Evolutionary conservation across 140 eudicot species (phyloP).

Genomic region (Anethum foeniculum): DNA sequence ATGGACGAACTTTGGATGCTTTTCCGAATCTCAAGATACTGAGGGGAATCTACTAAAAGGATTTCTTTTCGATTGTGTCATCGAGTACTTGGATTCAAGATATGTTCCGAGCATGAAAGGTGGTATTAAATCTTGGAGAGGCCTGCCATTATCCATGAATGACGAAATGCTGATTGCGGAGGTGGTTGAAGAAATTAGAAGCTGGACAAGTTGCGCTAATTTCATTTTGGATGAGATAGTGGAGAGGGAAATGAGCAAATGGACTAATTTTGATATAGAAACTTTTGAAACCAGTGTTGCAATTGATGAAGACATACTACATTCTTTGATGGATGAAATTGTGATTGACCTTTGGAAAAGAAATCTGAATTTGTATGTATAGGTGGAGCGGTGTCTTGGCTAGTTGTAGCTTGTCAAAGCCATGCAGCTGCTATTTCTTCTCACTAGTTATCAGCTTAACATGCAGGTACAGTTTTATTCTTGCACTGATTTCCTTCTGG

Average conservation of each 20-base stretch:
- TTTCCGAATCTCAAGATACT: slow-evolving; percentile 37
- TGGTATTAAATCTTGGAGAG: slow-evolving; percentile 35
- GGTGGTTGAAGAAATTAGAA: slow-evolving; percentile 53
- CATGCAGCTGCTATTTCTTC: slow-evolving; percentile 3
- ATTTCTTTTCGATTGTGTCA: slow-evolving; percentile 50
- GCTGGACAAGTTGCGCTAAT: slow-evolving; percentile 54
- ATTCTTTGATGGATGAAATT: slow-evolving; percentile 59
- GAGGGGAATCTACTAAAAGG: slow-evolving; percentile 37
- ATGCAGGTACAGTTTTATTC: not conserved
- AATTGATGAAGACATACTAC: slow-evolving; percentile 36
- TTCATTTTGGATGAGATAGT: slow-evolving; percentile 44
- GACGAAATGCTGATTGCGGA: slow-evolving; percentile 32
- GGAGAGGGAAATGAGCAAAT: slow-evolving; percentile 61
- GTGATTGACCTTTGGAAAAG: slow-evolving; percentile 42
- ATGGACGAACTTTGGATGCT: slow-evolving; percentile 33
- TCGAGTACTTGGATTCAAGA: slow-evolving; percentile 54
- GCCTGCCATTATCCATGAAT: slow-evolving; percentile 33
- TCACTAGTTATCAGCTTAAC: not conserved
- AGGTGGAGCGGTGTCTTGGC: not conserved
- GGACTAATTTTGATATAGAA: slow-evolving; percentile 63
- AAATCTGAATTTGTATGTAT: not conserved
- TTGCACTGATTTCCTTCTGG: not conserved
- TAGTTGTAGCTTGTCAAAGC: not conserved
- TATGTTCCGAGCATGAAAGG: slow-evolving; percentile 24
- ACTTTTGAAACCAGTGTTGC: slow-evolving; percentile 43